A percentile compares a stretch with the other conserved stretches of the same genome.
These are phyloP conservation scores for Boletellus ananiceps DNA, from an alignment of 768 basidiomycete species.

Conservation along the genomic window DNA sequence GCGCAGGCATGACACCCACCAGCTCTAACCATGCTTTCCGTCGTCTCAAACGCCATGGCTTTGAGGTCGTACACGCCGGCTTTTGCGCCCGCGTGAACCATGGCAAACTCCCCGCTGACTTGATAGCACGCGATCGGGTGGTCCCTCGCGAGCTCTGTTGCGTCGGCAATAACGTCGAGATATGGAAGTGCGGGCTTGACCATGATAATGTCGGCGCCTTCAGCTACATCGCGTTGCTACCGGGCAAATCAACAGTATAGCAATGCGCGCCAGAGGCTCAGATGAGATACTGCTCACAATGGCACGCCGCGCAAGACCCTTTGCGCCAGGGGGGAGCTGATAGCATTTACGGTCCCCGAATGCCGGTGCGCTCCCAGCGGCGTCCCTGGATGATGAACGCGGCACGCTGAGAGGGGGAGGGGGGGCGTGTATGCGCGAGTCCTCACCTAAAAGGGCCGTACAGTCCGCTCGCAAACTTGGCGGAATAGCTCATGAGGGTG, in stretches of 20 bases:
- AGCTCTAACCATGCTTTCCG: slow-evolving; percentile 88
- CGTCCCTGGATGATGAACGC: slow-evolving; percentile 55
- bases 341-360: slow-evolving; percentile 98
- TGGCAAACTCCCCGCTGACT: slow-evolving; percentile 96
- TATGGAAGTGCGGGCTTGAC: slow-evolving; percentile 96
- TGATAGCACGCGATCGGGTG: slow-evolving; percentile 96
- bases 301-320: slow-evolving; percentile 88
- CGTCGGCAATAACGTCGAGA: slow-evolving; percentile 93
- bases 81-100: slow-evolving; percentile 90
- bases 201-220: slow-evolving; percentile 99
- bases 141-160: slow-evolving; percentile 72
- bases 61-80: slow-evolving; percentile 92
- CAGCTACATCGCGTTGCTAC: slow-evolving; percentile 79
- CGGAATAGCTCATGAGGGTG: slow-evolving; percentile 94
- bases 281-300: slow-evolving; percentile 56
- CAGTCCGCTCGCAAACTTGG: slow-evolving; percentile 92
- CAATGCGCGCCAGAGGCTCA: neutral
- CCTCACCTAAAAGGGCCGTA: slow-evolving; percentile 94
- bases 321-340: slow-evolving; percentile 85
- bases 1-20: slow-evolving; percentile 44
- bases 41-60: slow-evolving; percentile 91
- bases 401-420: neutral
- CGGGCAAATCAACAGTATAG: slow-evolving; percentile 1
- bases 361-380: slow-evolving; percentile 93
- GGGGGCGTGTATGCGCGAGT: neutral